Conservation (phyloP, 768 basidiomycete genomes). For the Collybiopsis confluens region DNA sequence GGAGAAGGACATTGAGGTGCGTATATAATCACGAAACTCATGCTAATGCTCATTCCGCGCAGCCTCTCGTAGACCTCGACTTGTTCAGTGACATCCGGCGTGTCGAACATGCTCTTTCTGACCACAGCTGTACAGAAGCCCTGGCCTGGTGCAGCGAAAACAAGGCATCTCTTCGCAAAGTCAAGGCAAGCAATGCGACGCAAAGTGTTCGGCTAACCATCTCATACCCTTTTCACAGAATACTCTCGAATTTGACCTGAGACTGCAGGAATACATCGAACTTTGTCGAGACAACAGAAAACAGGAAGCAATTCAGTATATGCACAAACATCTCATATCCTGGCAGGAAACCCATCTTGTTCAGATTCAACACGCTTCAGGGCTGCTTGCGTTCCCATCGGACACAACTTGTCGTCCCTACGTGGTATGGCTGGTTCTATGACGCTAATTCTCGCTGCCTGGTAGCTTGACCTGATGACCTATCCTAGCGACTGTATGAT, state of each 20-base stretch:
- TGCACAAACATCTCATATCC: constrained; percentile 69
- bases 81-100: constrained; percentile 85
- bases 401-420: constrained; percentile 74
- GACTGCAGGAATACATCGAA: constrained; percentile 96
- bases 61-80: constrained; percentile 89
- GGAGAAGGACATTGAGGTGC: constrained; percentile 76
- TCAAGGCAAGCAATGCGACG: constrained; percentile 69
- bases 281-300: constrained; percentile 64
- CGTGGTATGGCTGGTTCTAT: constrained; percentile 48
- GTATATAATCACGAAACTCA: constrained; percentile 18
- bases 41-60: constrained; percentile 14
- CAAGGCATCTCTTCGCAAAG: constrained; percentile 85
- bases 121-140: constrained; percentile 82
- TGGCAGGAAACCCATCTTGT: constrained; percentile 81
- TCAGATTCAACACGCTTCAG: constrained; percentile 75
- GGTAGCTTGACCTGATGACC: constrained; percentile 3
- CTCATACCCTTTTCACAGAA: constrained; percentile 47
- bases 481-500: constrained; percentile 75
- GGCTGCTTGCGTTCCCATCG: constrained; percentile 70
- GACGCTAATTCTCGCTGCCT: neutral
- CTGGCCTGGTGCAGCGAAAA: constrained; percentile 97
- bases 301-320: constrained; percentile 79
- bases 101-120: constrained; percentile 76
- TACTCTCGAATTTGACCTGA: constrained; percentile 92
- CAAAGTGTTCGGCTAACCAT: neutral